Percentiles rank a stretch among this genome's conserved stretches.
phyloP scores from a whole-genome alignment of 2,329 filamentous ascomycete species.

The Cercospora zeina region DNA sequence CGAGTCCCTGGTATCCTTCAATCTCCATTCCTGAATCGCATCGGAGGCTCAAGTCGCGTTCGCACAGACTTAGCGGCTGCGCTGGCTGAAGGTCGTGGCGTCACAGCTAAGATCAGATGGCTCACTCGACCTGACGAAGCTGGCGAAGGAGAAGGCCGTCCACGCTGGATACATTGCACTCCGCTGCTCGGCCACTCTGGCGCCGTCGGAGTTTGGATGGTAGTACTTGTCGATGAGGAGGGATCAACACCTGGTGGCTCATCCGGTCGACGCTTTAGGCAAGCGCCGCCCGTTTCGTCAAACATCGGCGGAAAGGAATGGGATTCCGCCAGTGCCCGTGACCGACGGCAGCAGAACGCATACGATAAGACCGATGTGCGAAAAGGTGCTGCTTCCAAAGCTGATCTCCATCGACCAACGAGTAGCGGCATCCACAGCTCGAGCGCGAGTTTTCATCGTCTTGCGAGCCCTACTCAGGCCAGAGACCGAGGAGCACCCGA shows the following conservation, averaged over 20 bases:
- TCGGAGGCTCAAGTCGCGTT: slow-evolving; percentile 54
- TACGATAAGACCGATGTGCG: slow-evolving; percentile 32
- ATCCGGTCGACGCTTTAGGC: slow-evolving; percentile 37
- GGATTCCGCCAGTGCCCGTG: slow-evolving; percentile 27
- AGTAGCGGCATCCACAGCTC: slow-evolving; percentile 17
- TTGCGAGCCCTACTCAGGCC: slow-evolving; percentile 19
- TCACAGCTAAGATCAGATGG: slow-evolving; percentile 76
- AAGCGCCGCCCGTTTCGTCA: slow-evolving; percentile 41
- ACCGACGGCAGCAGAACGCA: slow-evolving; percentile 26
- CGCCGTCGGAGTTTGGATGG: slow-evolving; percentile 74
- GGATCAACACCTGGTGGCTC: slow-evolving; percentile 24
- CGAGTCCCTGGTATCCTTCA: slow-evolving; percentile 53
- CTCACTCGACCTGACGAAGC: slow-evolving; percentile 50
- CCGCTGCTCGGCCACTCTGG: slow-evolving; percentile 67
- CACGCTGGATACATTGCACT: slow-evolving; percentile 76
- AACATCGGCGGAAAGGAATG: slow-evolving; percentile 41
- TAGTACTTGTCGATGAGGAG: slow-evolving; percentile 68
- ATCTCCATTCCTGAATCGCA: slow-evolving; percentile 51
- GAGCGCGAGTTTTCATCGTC: slow-evolving; percentile 9
- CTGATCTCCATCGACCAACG: slow-evolving; percentile 20
- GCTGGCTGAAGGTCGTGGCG: slow-evolving; percentile 66
- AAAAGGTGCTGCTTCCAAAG: slow-evolving; percentile 15
- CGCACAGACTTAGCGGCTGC: slow-evolving; percentile 59
- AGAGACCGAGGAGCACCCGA: slow-evolving; percentile 20
- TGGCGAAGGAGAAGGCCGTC: slow-evolving; percentile 57